Percentiles rank a stretch among this genome's conserved stretches.
Evolutionary conservation across 106 monocot species (phyloP).

Genomic region (Dactylorhiza incarnata): DNA sequence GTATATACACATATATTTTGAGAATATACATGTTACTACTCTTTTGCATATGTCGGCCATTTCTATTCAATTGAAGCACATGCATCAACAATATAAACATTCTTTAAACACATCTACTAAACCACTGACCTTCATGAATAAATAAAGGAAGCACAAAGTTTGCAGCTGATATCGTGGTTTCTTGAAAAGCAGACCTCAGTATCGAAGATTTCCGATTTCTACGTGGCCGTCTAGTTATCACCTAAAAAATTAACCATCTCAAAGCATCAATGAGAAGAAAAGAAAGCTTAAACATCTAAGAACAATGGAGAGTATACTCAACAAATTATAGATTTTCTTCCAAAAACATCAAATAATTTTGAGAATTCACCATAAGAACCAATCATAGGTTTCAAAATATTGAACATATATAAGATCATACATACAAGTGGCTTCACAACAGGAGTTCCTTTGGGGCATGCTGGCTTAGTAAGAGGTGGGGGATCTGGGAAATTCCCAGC

Average conservation of each 20-base stretch:
- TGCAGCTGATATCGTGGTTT: conserved; percentile 63
- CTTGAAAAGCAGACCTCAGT: conserved; percentile 79
- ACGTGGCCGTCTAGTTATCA: conserved; percentile 67
- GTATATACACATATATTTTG: too few species aligned
- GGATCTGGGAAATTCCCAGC: conserved; percentile 84
- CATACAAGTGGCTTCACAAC: conserved; percentile 56
- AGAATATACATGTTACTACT: background rate
- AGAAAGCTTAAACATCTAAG: background rate
- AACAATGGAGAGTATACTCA: background rate
- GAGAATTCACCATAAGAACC: background rate
- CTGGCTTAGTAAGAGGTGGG: conserved; percentile 35
- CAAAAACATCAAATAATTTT: background rate
- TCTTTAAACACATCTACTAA: background rate
- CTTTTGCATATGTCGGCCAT: background rate
- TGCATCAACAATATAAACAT: background rate
- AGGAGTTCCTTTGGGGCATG: conserved; percentile 72
- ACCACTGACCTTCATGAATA: conserved; percentile 83
- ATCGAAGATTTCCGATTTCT: conserved; percentile 74
- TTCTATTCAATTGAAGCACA: background rate
- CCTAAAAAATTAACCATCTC: conserved; percentile 20
- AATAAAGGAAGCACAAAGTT: conserved; percentile 93
- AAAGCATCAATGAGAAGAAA: conserved; percentile 5
- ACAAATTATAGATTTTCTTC: background rate
- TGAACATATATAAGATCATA: conserved; percentile 3
- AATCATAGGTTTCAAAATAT: background rate